Percentiles rank a stretch among this genome's conserved stretches.
Conservation (phyloP, 345 rosid species). For the Brassica carinata region DNA sequence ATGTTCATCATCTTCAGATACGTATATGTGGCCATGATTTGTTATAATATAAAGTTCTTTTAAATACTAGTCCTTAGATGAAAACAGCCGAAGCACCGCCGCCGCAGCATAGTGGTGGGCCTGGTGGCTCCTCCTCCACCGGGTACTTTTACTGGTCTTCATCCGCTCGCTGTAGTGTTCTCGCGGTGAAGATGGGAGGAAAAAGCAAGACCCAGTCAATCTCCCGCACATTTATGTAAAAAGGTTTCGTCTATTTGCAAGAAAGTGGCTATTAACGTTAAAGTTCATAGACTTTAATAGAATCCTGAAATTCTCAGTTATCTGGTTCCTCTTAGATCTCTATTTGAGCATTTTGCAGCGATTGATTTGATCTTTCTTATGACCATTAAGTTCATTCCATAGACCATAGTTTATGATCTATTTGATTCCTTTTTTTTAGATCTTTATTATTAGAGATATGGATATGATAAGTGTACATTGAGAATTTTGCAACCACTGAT, state of each 20-base stretch:
- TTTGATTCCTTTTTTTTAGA: conserved; percentile 10
- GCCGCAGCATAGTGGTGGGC: conserved; percentile 28
- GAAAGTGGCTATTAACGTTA: too few relatives aligned
- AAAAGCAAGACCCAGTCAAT: conserved; percentile 47
- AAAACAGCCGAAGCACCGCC: conserved; percentile 43
- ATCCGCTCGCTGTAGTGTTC: conserved; percentile 38
- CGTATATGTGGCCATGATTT: background rate
- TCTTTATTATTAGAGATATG: background rate
- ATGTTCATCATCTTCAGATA: background rate
- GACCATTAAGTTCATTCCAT: background rate
- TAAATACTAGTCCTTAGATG: conserved; percentile 9
- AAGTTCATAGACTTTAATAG: background rate
- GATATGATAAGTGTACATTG: background rate
- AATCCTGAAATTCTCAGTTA: too few relatives aligned
- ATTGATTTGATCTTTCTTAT: conserved; percentile 14
- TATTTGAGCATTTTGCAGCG: background rate
- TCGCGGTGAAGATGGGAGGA: conserved; percentile 46
- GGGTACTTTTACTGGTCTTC: conserved; percentile 21
- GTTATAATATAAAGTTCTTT: background rate
- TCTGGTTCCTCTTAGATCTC: too few relatives aligned
- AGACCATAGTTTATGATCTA: background rate
- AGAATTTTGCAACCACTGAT: conserved; percentile 20
- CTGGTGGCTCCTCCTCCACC: conserved; percentile 25
- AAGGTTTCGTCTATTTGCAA: conserved; percentile 5
- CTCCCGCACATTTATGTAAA: conserved; percentile 12